A percentile compares a stretch with the other conserved stretches of the same genome.
Conservation (phyloP, 306 rosid species). For the Dalbergia oliveri region DNA sequence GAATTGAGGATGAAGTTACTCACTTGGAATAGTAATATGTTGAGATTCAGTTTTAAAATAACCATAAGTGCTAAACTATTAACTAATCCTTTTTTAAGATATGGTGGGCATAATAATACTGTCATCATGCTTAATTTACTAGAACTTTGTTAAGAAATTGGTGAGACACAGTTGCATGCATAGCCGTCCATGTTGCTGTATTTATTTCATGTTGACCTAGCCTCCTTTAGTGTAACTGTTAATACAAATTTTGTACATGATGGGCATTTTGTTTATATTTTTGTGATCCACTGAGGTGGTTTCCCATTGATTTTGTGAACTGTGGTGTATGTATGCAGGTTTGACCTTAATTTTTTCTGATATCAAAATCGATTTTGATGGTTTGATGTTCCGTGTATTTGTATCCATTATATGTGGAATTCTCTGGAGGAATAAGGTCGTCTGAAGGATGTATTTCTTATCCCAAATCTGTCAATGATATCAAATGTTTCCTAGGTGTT, state of each 20-base stretch:
- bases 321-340: neutral
- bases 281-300: neutral
- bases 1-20: conserved; percentile 6
- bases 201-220: neutral
- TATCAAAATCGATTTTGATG: conserved; percentile 15
- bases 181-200: neutral
- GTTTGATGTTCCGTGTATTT: neutral
- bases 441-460: neutral
- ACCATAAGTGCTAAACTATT: no score
- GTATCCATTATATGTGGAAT: neutral
- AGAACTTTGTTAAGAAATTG: neutral
- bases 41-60: conserved; percentile 7
- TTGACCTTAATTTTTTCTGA: neutral
- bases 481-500: conserved; percentile 10
- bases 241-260: neutral
- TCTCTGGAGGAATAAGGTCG: conserved; percentile 20
- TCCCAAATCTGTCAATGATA: conserved; percentile 1
- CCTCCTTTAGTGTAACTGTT: neutral
- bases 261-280: neutral
- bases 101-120: neutral
- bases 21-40: neutral
- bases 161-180: neutral
- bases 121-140: neutral
- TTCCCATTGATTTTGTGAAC: neutral
- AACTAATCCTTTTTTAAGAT: neutral